Percentiles rank a stretch among this genome's conserved stretches.
Evolutionary conservation across 2,329 filamentous ascomycete genomes (phyloP).

Genomic region (Zymoseptoria tritici): DNA sequence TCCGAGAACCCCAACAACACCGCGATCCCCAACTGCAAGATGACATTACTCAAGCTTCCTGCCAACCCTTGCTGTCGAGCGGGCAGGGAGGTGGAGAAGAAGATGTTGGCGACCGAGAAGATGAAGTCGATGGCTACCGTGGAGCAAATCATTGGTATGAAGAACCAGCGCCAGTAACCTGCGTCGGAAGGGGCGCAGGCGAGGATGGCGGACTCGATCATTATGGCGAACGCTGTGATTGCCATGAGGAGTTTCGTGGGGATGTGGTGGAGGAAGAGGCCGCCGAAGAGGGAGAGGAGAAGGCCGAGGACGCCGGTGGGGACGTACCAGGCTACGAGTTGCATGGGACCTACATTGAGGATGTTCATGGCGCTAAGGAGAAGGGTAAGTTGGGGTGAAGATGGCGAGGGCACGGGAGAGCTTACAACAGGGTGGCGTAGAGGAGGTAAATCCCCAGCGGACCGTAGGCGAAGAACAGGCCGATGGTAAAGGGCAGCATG

Average conservation of each 20-base stretch:
- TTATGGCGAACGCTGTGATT: constrained; percentile 53
- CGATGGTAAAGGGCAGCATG: constrained; percentile 56
- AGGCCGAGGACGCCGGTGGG: constrained; percentile 63
- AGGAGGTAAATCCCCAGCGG: constrained; percentile 61
- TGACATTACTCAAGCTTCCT: constrained; percentile 62
- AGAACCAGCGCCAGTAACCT: constrained; percentile 66
- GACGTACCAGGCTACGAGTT: constrained; percentile 60
- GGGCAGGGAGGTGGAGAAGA: constrained; percentile 63
- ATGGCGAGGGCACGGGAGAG: constrained; percentile 5
- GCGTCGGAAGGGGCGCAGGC: constrained; percentile 51
- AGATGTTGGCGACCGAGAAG: constrained; percentile 69
- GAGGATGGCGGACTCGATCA: constrained; percentile 55
- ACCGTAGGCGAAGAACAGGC: constrained; percentile 61
- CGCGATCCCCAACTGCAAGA: constrained; percentile 65
- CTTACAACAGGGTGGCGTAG: constrained; percentile 62
- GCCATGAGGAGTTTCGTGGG: constrained; percentile 56
- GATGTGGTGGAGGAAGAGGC: constrained; percentile 60
- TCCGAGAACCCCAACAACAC: constrained; percentile 65
- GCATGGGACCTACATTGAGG: constrained; percentile 52
- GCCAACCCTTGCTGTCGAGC: constrained; percentile 61
- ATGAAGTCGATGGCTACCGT: constrained; percentile 70
- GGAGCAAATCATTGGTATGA: constrained; percentile 61
- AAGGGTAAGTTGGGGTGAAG: background rate
- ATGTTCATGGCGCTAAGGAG: constrained; percentile 50
- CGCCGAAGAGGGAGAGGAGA: constrained; percentile 55